Base-by-base conservation (phyloP, 257 asterid species). In the Salvia rosmarinus region DNA sequence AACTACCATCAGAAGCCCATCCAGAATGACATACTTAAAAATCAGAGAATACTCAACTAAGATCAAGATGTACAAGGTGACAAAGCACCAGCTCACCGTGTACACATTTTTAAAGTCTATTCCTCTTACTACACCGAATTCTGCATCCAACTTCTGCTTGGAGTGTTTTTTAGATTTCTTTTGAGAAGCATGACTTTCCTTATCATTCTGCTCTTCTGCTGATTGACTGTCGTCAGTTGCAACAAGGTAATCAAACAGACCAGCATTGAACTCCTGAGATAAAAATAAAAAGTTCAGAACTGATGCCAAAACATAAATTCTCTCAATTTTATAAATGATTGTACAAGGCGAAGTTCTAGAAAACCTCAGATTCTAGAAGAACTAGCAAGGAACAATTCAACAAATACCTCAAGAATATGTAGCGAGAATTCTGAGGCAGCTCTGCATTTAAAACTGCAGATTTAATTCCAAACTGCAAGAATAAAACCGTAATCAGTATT, bases 121-220 rank as follows among this genome's bases (percentile, higher is more conserved):
- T 76, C 99, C 99, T 87, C 98, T 86, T 40, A 88, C 97, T n/a
- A 91, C 98, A 68, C 99, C 98, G 30, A 95, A 91, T 84, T 95
- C 98, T 51, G 92, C 83, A 76, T 91, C 98, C 75, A 87, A 67
- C 78, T 89, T 94, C 42, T 51, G 72, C 88, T 87, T 94, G 71
- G 86, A 59, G 71, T 74, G 74, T 67, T 67, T 86, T 79, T 71
- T 89, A 52, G 87, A 74, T 77, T 86, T 91, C 75, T 83, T 91
- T n/a, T n/a, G 56, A 14, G 84, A 77, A 68, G 65, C 64, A 12
- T 20, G 80, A 68, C 64, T 80, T 81, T 82, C 89, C 72, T 71
- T 74, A 21, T 83, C 83, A 70, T 77, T 80, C 11, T 79, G 79
- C 40, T 81, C 92, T 67, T 80, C 86, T 74, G 75, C 79, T 52